Percentiles rank a stretch among this genome's conserved stretches.
Evolutionary conservation across 441 rosid species (phyloP).

Genomic region (Bruguiera hainesii): DNA sequence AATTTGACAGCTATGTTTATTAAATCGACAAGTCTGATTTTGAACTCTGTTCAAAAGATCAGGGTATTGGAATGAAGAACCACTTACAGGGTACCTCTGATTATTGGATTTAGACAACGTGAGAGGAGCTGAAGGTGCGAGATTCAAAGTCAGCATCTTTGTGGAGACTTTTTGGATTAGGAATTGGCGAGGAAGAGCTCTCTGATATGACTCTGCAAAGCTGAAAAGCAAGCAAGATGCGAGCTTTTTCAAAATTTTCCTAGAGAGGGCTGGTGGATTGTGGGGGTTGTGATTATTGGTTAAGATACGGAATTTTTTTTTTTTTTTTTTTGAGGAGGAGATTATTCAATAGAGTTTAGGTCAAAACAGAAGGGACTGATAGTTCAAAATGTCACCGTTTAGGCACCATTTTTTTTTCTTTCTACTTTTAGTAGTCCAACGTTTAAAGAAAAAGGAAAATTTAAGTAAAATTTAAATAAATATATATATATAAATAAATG

Average conservation of each 20-base stretch:
- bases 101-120: constrained; percentile 36
- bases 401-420: no score
- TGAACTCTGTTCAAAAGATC: constrained; percentile 35
- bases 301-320: no score
- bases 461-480: no score
- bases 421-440: no score
- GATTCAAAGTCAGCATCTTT: constrained; percentile 42
- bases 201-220: constrained; percentile 16
- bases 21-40: constrained; percentile 27
- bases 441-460: no score
- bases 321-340: no score
- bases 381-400: no score
- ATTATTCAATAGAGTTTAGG: no score
- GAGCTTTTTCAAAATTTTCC: not conserved
- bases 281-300: no score
- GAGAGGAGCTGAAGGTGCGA: constrained; percentile 31
- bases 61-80: constrained; percentile 32
- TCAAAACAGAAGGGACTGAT: no score
- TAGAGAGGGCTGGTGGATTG: not conserved
- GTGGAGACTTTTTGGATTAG: not conserved
- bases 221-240: not conserved
- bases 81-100: constrained; percentile 22
- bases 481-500: no score
- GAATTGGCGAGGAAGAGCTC: constrained; percentile 8
- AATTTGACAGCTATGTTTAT: constrained; percentile 21